phyloP scores from a whole-genome alignment of 164 flowering plant species.

The Tetrastigma voinierianum region DNA sequence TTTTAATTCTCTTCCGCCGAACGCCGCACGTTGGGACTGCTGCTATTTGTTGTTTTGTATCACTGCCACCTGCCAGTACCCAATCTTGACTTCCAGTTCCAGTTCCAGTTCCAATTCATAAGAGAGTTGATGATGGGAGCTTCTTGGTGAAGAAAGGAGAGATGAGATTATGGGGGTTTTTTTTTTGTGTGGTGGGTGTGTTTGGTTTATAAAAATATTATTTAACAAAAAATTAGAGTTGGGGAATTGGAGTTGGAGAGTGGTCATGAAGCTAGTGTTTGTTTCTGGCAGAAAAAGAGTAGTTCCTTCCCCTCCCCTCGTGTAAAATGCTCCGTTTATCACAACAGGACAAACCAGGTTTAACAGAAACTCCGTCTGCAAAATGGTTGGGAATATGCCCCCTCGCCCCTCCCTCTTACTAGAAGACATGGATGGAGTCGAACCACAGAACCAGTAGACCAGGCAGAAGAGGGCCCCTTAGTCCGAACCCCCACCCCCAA shows the following conservation, averaged over 20 bases:
- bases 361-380: not conserved
- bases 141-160: slow-evolving; percentile 1
- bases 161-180: not conserved
- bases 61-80: slow-evolving; percentile 15
- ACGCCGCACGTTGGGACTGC: slow-evolving; percentile 83
- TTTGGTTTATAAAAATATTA: too few relatives aligned
- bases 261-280: slow-evolving; percentile 1
- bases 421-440: not conserved
- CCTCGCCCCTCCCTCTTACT: not conserved
- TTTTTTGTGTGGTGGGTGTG: too few relatives aligned
- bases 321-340: slow-evolving; percentile 8
- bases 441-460: too few relatives aligned
- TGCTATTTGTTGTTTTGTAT: slow-evolving; percentile 35
- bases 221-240: too few relatives aligned
- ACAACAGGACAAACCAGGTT: slow-evolving; percentile 4
- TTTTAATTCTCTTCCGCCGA: slow-evolving; percentile 67
- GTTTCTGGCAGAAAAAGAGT: not conserved
- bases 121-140: too few relatives aligned
- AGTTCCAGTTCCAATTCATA: too few relatives aligned
- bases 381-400: not conserved
- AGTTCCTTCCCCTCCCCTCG: slow-evolving; percentile 5
- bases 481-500: too few relatives aligned
- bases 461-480: too few relatives aligned
- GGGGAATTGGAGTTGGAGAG: not conserved
- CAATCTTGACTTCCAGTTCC: not conserved